Percentiles rank a stretch among this genome's conserved stretches.
These are phyloP conservation scores for Diutina ranongensis DNA, from an alignment of 1,139 yeast species.

Conservation along the genomic window DNA sequence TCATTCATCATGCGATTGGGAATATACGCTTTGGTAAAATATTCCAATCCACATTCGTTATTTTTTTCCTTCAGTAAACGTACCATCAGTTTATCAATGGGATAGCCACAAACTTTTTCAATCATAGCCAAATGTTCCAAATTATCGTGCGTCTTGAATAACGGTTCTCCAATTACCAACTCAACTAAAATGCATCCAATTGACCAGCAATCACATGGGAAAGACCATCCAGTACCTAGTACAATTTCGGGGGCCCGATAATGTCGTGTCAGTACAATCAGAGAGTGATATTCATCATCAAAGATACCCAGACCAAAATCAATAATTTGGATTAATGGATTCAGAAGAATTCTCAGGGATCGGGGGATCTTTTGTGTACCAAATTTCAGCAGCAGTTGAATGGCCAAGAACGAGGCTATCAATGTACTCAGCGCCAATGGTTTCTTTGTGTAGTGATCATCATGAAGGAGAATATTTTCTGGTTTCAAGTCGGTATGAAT, in stretches of 20 bases:
- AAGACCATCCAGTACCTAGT: conserved; percentile 85
- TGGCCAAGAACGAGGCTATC: conserved; percentile 20
- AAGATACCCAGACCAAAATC: conserved; percentile 96
- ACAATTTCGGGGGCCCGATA: conserved; percentile 97
- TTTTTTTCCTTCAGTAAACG: conserved; percentile 23
- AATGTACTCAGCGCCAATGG: conserved; percentile 24
- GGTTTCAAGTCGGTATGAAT: conserved; percentile 96
- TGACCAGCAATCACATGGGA: conserved; percentile 94
- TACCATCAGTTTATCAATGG: conserved; percentile 28
- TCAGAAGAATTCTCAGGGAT: conserved; percentile 43
- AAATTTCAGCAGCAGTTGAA: conserved; percentile 12
- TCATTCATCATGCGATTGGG: conserved; percentile 10
- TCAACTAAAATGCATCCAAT: conserved; percentile 91
- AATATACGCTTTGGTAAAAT: conserved; percentile 22
- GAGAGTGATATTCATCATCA: conserved; percentile 86
- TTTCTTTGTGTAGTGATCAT: conserved; percentile 35
- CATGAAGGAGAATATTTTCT: conserved; percentile 75
- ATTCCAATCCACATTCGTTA: conserved; percentile 33
- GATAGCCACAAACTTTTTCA: conserved; percentile 56
- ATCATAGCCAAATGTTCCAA: conserved; percentile 91
- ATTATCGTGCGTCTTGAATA: conserved; percentile 92
- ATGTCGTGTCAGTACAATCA: conserved; percentile 88
- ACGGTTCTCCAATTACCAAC: conserved; percentile 87
- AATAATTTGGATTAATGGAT: conserved; percentile 79
- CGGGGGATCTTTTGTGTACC: conserved; percentile 23